Evolutionary conservation across 1,284 basidiomycete genomes (phyloP), one percentile per base, ranked within the genome.

Genomic region (Meripilus lineatus): DNA sequence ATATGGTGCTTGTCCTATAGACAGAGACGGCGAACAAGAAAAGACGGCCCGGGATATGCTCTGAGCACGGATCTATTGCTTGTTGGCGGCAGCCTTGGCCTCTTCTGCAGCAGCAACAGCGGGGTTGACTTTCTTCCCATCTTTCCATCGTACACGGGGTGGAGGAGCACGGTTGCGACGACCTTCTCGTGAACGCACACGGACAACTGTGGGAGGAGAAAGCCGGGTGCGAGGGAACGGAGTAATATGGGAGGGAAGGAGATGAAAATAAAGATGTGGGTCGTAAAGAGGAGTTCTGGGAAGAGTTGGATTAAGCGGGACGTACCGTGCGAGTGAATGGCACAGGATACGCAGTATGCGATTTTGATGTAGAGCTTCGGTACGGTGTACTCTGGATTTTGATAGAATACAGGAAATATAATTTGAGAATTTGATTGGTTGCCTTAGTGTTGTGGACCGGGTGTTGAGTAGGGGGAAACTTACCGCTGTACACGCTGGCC

Each of bases 311-410:
- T n/a, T n/a, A n/a, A n/a, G n/a, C n/a, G n/a, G n/a, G n/a, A n/a
- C 83, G 53, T 54, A 90, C 89, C 88, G 72, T 99, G 95, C 60
- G 94, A 94, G 80, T 99, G 95, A 69, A 99, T 98, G 37, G 95
- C 95, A 68, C 96, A 99, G 48, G 94, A 98, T 51, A 99, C 89
- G 70, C 95, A 99, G 81, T 99, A 99, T 44, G 84, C 87, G 58
- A 99, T 90, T 85, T 98, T 97, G 79, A 97, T 89, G 83, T 99
- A 99, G 55, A 99, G 75, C 74, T 99, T 99, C 51, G 95, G 95
- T 59, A 99, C 86, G 47, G 83, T 84, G 73, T 99, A 99, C 75
- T 99, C 96, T 91, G 68, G 18, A 47, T 30, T 46, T 32, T 36
- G 40, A 8, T 30, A 8, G n/a, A 30, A 8, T 8, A n/a, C 8